phyloP scores from a whole-genome alignment of 768 basidiomycete genomes.

The Nidularia sp. region DNA sequence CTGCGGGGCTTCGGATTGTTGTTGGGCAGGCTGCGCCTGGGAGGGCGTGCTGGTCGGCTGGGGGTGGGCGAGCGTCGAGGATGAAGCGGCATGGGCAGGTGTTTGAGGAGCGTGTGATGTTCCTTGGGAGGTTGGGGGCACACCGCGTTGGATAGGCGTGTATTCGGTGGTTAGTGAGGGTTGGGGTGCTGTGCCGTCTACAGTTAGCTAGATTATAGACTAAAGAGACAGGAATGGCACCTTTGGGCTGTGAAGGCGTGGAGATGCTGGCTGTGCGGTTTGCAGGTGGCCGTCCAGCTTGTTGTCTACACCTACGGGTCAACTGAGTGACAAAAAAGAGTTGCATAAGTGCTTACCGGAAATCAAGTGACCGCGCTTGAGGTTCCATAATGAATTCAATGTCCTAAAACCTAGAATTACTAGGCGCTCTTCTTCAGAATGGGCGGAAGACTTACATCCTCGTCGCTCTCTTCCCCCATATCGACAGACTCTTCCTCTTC shows the following conservation, averaged over 20 bases:
- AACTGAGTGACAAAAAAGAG: not conserved
- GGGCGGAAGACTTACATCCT: conserved; percentile 23
- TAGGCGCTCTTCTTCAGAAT: not conserved
- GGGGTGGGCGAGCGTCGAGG: conserved; percentile 9
- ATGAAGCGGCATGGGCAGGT: conserved; percentile 8
- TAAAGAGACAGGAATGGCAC: conserved; percentile 7
- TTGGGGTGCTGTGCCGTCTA: conserved; percentile 29
- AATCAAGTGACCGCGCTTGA: conserved; percentile 65
- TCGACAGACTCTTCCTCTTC: conserved; percentile 26
- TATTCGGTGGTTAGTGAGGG: conserved; percentile 79
- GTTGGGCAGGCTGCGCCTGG: conserved; percentile 6
- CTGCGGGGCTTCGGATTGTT: conserved; percentile 5
- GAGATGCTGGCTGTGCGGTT: conserved; percentile 23
- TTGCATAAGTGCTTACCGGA: conserved; percentile 45
- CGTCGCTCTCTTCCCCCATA: conserved; percentile 30
- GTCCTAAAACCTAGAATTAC: conserved; percentile 40
- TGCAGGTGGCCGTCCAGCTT: conserved; percentile 22
- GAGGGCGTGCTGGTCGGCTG: conserved; percentile 5
- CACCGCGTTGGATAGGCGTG: conserved; percentile 65
- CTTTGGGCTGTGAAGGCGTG: conserved; percentile 26
- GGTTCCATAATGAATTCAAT: conserved; percentile 92
- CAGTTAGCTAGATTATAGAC: not conserved
- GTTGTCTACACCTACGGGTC: conserved; percentile 24
- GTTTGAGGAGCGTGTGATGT: conserved; percentile 9
- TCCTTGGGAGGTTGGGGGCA: conserved; percentile 22